Percentiles rank a stretch among this genome's conserved stretches.
Evolutionary conservation across 148 eudicot genomes (phyloP).

Genomic region (Drosera capensis): DNA sequence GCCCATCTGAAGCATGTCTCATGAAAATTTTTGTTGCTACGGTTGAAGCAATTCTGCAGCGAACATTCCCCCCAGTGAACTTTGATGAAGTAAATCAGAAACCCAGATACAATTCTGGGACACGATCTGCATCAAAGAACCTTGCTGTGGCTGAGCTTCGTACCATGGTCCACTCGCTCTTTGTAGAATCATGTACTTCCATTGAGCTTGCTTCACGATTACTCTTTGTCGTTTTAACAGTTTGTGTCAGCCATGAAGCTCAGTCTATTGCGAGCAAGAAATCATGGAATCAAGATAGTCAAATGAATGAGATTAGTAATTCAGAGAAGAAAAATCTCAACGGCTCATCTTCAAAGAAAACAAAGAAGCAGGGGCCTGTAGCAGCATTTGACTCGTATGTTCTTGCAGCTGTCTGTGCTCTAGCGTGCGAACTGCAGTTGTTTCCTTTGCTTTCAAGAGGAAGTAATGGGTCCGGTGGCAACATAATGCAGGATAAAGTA

Average conservation of each 20-base stretch:
- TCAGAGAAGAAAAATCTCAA: slow-evolving; percentile 18
- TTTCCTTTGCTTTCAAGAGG: slow-evolving; percentile 59
- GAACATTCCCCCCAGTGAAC: slow-evolving; percentile 76
- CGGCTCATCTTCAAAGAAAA: slow-evolving; percentile 24
- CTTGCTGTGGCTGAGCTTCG: slow-evolving; percentile 98
- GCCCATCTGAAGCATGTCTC: slow-evolving; percentile 98
- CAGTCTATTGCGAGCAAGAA: slow-evolving; percentile 48
- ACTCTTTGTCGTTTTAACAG: slow-evolving; percentile 87
- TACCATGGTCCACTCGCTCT: slow-evolving; percentile 93
- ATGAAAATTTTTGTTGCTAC: slow-evolving; percentile 97
- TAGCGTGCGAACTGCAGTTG: slow-evolving; percentile 92
- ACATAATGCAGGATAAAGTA: slow-evolving; percentile 14
- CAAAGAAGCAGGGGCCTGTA: slow-evolving; percentile 77
- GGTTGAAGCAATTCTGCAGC: slow-evolving; percentile 75
- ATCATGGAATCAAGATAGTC: slow-evolving; percentile 29
- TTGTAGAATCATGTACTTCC: slow-evolving; percentile 73
- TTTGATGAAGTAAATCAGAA: slow-evolving; percentile 50
- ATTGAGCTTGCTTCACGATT: slow-evolving; percentile 90
- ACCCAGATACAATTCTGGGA: slow-evolving; percentile 40
- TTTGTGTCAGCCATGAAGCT: slow-evolving; percentile 93
- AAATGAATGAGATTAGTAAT: slow-evolving; percentile 12
- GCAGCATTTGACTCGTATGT: slow-evolving; percentile 97
- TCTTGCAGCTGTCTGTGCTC: slow-evolving; percentile 93
- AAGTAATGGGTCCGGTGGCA: slow-evolving; percentile 20
- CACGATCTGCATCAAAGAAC: slow-evolving; percentile 83